These are phyloP conservation scores for Penicillium mononematosum DNA, from an alignment of 495 filamentous ascomycete genomes.

Conservation along the genomic window DNA sequence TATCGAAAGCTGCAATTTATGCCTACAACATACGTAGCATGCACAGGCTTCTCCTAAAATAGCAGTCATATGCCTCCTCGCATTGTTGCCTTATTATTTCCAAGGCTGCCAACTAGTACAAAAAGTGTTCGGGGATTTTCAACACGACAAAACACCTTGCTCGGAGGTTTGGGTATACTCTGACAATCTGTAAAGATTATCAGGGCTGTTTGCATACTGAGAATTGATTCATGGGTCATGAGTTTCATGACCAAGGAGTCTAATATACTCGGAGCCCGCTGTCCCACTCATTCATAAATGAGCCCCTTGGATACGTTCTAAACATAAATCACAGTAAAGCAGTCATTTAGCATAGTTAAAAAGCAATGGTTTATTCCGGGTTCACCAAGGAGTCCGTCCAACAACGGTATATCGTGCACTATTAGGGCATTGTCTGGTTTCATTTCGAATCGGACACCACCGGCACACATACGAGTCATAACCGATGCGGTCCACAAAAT, in stretches of 20 bases:
- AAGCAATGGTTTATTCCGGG: slow-evolving; percentile 2
- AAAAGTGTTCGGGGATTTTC: not conserved
- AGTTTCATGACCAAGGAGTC: not conserved
- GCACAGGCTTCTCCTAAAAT: no score
- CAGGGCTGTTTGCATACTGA: not conserved
- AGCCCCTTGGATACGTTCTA: not conserved
- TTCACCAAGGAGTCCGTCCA: not conserved
- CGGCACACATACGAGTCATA: slow-evolving; percentile 19
- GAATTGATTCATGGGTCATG: not conserved
- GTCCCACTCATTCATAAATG: not conserved
- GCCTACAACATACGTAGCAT: no score
- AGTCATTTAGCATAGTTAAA: not conserved
- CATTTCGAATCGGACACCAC: slow-evolving; percentile 18
- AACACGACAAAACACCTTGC: not conserved
- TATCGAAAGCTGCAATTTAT: no score
- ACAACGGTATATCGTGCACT: not conserved
- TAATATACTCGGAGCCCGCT: not conserved
- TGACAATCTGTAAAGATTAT: not conserved
- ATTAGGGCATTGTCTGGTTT: slow-evolving; percentile 1
- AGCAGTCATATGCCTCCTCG: no score
- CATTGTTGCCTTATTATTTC: not conserved
- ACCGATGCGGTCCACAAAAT: not conserved
- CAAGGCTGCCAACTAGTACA: not conserved
- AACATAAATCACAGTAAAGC: not conserved
- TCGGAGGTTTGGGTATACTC: not conserved